phyloP scores from a whole-genome alignment of 2,329 filamentous ascomycete genomes.

The Colletotrichum plurivorum region DNA sequence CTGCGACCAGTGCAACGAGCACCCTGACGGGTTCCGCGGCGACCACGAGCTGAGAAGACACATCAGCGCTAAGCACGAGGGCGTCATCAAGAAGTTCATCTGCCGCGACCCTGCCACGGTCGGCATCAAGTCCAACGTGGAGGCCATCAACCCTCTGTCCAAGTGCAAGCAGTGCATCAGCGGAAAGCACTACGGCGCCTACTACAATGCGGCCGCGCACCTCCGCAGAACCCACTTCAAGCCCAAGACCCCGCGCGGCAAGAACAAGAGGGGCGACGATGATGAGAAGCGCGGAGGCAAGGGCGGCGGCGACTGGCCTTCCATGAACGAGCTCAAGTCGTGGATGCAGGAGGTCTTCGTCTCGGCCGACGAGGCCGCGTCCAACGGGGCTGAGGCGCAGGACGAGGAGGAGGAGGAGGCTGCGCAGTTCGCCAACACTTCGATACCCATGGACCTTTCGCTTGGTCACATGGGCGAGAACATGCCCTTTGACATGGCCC shows the following conservation, averaged over 20 bases:
- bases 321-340: conserved; percentile 70
- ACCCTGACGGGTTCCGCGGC: conserved; percentile 85
- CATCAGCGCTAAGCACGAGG: conserved; percentile 74
- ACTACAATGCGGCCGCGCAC: conserved; percentile 96
- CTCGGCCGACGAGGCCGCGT: conserved; percentile 52
- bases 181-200: conserved; percentile 86
- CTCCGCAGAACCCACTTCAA: conserved; percentile 91
- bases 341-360: conserved; percentile 72
- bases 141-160: conserved; percentile 74
- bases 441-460: conserved; percentile 35
- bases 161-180: conserved; percentile 88
- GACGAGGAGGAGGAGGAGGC: conserved; percentile 46
- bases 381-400: conserved; percentile 37
- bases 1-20: conserved; percentile 79
- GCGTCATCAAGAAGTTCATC: conserved; percentile 68
- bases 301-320: conserved; percentile 67
- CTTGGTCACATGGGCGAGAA: conserved; percentile 38
- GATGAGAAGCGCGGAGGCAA: conserved; percentile 69
- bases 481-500: conserved; percentile 33
- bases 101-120: conserved; percentile 66
- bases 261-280: conserved; percentile 53
- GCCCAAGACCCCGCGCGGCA: conserved; percentile 65
- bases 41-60: conserved; percentile 86
- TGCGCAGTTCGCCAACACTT: conserved; percentile 8
- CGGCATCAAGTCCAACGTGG: conserved; percentile 59